Base-by-base conservation (phyloP, 495 filamentous ascomycete genomes). In the Immersiella caudata region DNA sequence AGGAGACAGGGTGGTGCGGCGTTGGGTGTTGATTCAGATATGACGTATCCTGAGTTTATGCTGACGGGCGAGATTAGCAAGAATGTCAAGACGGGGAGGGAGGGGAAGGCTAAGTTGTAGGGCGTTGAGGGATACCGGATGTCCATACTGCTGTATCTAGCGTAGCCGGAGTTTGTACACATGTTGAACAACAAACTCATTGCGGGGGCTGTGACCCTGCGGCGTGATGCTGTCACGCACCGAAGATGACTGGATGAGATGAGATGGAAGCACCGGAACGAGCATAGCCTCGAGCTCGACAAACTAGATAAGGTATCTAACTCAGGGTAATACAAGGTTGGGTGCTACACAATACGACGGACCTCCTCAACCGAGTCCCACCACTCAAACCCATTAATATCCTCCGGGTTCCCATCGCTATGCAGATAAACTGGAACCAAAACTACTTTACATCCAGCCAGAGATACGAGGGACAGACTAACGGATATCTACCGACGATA, bases 41-140 rank as follows among this genome's bases (percentile, higher is more conserved):
- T 82, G 80, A 49, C 68, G 40, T 84, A 84, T 36, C 82, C 82
- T 1, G 75, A 82, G 33, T 84, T 77, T 59, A 65, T 84, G 68
- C 60, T 80, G 5, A 69, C 69, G 14, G 81, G 81, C 26, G 70
- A 79, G 64, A 74, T 80, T 51, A 79, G 76, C 25, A 79, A 81
- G 68, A 62, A 76, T 55, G 57, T 84, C 26, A 83, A 83, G 71
- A 69, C 54, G 21, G 79, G 77, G 18, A 75, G 73, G 58, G 79
- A 79, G 74, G 64, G 70, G 16, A 79, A 77, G 67, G 50, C 77
- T 0, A 84, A 82, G 78, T 68, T 83, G n/a, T 82, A 68, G 67
- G 60, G 6, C 8, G 20, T 21, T 7, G 58, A 40, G 33, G 4
- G n/a, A 16, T 21, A 22, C 11, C 12, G 55, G n/a, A 9, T 46